Percentiles rank a stretch among this genome's conserved stretches.
These are phyloP conservation scores for Cynara cardunculus DNA, from an alignment of 129 eudicot genomes.

Conservation along the genomic window DNA sequence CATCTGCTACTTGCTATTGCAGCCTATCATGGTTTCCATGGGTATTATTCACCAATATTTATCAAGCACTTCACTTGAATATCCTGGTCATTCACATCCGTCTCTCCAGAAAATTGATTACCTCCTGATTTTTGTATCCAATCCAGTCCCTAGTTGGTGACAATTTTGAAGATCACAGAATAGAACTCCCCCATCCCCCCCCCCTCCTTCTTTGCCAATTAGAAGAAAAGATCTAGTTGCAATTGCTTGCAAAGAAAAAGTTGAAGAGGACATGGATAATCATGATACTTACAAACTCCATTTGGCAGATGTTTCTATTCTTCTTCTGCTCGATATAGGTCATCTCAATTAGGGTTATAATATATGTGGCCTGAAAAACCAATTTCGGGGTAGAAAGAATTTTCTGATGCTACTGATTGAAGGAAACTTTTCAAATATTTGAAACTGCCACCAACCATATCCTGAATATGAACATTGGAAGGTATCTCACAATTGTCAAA, in stretches of 20 bases:
- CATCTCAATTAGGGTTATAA: not conserved
- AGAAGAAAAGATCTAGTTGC: not conserved
- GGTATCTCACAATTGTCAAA: not conserved
- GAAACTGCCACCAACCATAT: not conserved
- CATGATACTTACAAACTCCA: not conserved
- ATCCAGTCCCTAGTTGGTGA: not conserved
- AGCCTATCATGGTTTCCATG: not conserved
- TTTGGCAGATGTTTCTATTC: not conserved
- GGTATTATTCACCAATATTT: not conserved
- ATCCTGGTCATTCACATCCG: not conserved
- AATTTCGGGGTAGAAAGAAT: not conserved
- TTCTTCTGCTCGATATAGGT: not conserved
- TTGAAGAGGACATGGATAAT: not conserved
- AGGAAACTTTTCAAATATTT: not conserved
- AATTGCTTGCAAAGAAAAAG: not conserved
- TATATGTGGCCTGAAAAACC: not conserved
- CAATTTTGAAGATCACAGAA: not conserved
- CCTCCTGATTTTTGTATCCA: not conserved
- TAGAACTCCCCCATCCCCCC: not conserved
- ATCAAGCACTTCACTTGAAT: not conserved
- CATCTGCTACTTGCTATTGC: not conserved
- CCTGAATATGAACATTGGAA: not conserved
- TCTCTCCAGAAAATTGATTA: not conserved
- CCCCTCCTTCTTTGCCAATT: not conserved
- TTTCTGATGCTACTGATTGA: not conserved